Evolutionary conservation across 306 rosid genomes (phyloP).

Genomic region (Cucumis sativus): Cucumber_9930_V3 NC_026656.2:21739501-21740000

Average conservation of each 20-base stretch:
- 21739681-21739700: neutral
- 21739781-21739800: neutral
- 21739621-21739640: neutral
- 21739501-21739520: conserved; percentile 63
- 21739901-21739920: neutral
- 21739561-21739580: neutral
- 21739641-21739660: neutral
- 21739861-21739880: neutral
- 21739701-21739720: neutral
- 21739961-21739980: neutral
- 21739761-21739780: neutral
- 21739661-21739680: neutral
- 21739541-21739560: neutral
- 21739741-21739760: neutral
- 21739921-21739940: neutral
- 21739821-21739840: neutral
- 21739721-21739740: neutral
- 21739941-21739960: neutral
- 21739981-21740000: neutral
- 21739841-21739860: neutral
- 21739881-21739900: neutral
- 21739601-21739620: neutral
- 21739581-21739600: neutral
- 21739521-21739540: neutral
- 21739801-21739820: neutral